Conservation (phyloP, 495 filamentous ascomycete species). For the Penicillium alfredii region DNA sequence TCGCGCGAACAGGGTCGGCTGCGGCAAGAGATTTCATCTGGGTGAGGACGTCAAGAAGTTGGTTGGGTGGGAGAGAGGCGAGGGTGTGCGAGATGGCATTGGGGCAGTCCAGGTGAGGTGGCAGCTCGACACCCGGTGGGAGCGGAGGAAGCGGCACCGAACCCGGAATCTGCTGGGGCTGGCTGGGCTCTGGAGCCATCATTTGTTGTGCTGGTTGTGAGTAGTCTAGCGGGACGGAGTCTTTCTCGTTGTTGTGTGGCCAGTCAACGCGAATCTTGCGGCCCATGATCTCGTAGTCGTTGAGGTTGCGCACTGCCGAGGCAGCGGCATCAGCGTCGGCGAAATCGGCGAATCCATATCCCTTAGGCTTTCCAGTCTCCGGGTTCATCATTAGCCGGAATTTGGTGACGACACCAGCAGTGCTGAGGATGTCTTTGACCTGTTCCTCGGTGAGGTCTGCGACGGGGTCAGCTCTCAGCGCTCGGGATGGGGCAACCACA, state of each 20-base stretch:
- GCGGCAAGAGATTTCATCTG: constrained; percentile 90
- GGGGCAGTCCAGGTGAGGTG: constrained; percentile 70
- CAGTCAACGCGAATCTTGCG: constrained; percentile 92
- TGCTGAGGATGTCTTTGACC: constrained; percentile 83
- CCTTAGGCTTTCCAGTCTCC: constrained; percentile 90
- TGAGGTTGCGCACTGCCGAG: constrained; percentile 90
- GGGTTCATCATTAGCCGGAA: constrained; percentile 94
- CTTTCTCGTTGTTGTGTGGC: constrained; percentile 80
- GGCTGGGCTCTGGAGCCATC: constrained; percentile 17
- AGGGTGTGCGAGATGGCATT: constrained; percentile 91
- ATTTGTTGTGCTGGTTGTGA: constrained; percentile 27
- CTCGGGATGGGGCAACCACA: background rate
- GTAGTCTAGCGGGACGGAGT: constrained; percentile 56
- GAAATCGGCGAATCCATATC: constrained; percentile 94
- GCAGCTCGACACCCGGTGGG: constrained; percentile 76
- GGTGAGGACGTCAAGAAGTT: constrained; percentile 87
- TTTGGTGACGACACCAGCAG: constrained; percentile 80
- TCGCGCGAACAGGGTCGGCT: constrained; percentile 74
- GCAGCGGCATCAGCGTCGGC: constrained; percentile 85
- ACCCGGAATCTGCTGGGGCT: constrained; percentile 21
- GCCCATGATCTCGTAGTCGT: constrained; percentile 94
- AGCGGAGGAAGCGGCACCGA: constrained; percentile 62
- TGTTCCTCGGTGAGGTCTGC: constrained; percentile 89
- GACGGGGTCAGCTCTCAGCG: constrained; percentile 8
- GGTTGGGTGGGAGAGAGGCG: constrained; percentile 73